Evolutionary conservation across 2,329 filamentous ascomycete genomes (phyloP), one percentile per base, ranked within the genome.

Genomic region (Pezicula rhizophila): DNA sequence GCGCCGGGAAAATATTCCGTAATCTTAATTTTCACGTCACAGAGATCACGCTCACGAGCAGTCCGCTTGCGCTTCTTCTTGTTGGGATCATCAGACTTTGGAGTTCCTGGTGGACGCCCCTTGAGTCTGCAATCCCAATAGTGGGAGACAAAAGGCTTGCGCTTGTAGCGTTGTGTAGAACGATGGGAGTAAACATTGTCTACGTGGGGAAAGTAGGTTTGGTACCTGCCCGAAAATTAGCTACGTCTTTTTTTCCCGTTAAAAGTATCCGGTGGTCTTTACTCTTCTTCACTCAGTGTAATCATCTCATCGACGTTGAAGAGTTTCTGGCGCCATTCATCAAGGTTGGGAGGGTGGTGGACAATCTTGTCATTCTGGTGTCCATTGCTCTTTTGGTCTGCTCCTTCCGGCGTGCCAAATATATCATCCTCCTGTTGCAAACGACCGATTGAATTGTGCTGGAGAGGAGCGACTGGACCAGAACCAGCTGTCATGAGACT

Each of bases 41-140:
- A 92, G n/a, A 90, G 74, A 67, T 90, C 85, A 11, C 85, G 76
- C 65, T 87, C 82, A 38, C 87, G 75, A n/a, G 84, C 84, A 33
- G 77, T 81, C 23, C 87, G 81, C 67, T 89, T 90, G 34, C 87
- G 78, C 66, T 89, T 90, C 74, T 89, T 90, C 71, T 89, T 90
- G 64, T 81, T 83, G 0, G 87, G 87, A 58, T 91, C 86, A 42
- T 86, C 80, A 1, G 85, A 87, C 64, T 91, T 90, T 51, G 85
- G 84, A 4, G 87, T 91, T 26, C 87, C 87, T 0, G 87, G 82
- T 0, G 87, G 86, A 0, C 87, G 77, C 20, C 87, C 87, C 68
- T 91, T 91, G 61, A 91, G 77, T 31, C 87, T 79, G 61, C 87
- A 92, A 68, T 91, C 87, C 83, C 85, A 91, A 67, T 91, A 92